Conservation (phyloP, 345 rosid species). For the Tarenaya hassleriana region DNA sequence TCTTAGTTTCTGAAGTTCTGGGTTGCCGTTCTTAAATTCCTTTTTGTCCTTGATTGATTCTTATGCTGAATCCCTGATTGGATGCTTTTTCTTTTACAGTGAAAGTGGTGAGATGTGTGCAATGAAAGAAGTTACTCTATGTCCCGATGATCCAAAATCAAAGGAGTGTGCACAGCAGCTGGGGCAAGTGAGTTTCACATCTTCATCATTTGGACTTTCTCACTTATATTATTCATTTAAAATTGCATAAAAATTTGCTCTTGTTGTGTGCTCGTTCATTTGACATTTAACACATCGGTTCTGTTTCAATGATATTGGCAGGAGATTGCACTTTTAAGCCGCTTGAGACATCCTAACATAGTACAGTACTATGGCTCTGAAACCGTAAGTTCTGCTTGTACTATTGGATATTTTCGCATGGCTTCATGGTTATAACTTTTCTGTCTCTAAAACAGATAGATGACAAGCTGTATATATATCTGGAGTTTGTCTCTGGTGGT, state of each 20-base stretch:
- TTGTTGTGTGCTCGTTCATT: slow-evolving; percentile 7
- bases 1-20: no score
- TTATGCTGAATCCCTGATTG: not conserved
- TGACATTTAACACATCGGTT: slow-evolving; percentile 6
- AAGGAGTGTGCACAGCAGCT: slow-evolving; percentile 71
- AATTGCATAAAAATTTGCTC: not conserved
- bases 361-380: slow-evolving; percentile 83
- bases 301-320: slow-evolving; percentile 18
- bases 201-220: no score
- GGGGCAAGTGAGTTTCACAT: slow-evolving; percentile 44
- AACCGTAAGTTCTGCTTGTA: slow-evolving; percentile 41
- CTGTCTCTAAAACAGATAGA: slow-evolving; percentile 40
- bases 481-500: slow-evolving; percentile 83
- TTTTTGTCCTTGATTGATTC: no score
- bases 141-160: slow-evolving; percentile 75
- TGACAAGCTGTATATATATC: slow-evolving; percentile 66
- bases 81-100: slow-evolving; percentile 27
- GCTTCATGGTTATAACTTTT: slow-evolving; percentile 3
- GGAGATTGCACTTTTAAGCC: slow-evolving; percentile 66
- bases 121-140: slow-evolving; percentile 81
- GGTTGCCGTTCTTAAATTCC: no score
- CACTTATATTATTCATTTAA: no score
- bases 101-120: slow-evolving; percentile 89
- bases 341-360: slow-evolving; percentile 62
- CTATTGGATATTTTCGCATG: slow-evolving; percentile 5